Percentiles rank a stretch among this genome's conserved stretches.
Evolutionary conservation across 1,284 basidiomycete genomes (phyloP).

Genomic region (Xerocomus amazonicus): DNA sequence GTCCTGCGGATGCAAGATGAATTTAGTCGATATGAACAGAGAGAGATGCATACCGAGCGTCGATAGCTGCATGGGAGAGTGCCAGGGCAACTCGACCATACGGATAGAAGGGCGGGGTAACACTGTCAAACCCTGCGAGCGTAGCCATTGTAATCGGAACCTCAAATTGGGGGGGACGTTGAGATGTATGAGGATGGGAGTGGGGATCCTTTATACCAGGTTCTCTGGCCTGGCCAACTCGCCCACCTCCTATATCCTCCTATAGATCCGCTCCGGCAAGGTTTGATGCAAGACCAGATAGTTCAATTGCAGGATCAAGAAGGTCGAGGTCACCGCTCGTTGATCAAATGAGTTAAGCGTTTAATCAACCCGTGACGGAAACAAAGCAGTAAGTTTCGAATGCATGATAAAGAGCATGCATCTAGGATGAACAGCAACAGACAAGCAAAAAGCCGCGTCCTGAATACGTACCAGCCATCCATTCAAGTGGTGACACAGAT

Average conservation of each 20-base stretch:
- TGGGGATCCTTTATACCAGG: neutral
- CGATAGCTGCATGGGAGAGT: neutral
- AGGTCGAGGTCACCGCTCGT: neutral
- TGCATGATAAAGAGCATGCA: neutral
- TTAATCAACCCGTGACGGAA: no score
- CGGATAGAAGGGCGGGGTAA: neutral
- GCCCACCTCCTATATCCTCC: neutral
- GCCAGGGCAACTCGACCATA: neutral
- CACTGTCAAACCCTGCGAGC: neutral
- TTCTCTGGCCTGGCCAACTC: neutral
- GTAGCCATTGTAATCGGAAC: neutral
- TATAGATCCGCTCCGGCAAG: neutral
- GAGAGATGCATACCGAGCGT: neutral
- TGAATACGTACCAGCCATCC: no score
- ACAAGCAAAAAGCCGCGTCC: neutral
- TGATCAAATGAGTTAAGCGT: neutral
- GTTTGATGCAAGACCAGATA: neutral
- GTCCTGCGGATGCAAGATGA: neutral
- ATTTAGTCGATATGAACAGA: neutral
- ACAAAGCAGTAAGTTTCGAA: no score
- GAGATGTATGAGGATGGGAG: neutral
- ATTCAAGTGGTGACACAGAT: no score
- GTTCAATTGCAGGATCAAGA: neutral
- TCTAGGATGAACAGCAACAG: neutral
- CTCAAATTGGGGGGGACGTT: neutral